A percentile compares a stretch with the other conserved stretches of the same genome.
Conservation (phyloP, 768 basidiomycete genomes). For the Tricholoma matsutake region DNA sequence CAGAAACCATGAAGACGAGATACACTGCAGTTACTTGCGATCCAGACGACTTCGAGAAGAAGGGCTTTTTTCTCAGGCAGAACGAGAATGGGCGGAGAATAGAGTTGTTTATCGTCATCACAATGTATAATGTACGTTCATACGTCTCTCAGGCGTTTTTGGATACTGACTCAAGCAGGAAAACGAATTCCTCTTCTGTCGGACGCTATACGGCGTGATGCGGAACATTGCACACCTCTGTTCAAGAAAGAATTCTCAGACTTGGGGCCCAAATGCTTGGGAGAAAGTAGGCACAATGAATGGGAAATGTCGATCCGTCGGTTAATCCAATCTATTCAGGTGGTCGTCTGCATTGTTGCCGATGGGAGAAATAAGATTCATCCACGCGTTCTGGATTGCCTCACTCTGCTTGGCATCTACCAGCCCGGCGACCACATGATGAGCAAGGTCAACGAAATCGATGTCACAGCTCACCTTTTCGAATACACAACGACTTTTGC, state of each 20-base stretch:
- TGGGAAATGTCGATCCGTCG: background rate
- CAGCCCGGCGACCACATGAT: constrained; percentile 53
- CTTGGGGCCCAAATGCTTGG: constrained; percentile 97
- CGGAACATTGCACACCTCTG: constrained; percentile 78
- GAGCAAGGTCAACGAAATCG: constrained; percentile 65
- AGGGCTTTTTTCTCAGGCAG: constrained; percentile 83
- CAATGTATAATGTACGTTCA: constrained; percentile 87
- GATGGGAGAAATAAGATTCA: constrained; percentile 84
- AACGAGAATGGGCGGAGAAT: constrained; percentile 76
- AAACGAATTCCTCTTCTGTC: constrained; percentile 86
- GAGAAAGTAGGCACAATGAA: constrained; percentile 61
- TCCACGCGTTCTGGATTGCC: constrained; percentile 80
- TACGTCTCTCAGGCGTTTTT: background rate
- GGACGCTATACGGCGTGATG: constrained; percentile 96
- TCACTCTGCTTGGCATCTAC: constrained; percentile 92
- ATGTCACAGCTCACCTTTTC: constrained; percentile 62
- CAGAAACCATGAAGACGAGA: constrained; percentile 70
- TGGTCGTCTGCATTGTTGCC: constrained; percentile 90
- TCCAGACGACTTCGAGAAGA: constrained; percentile 86
- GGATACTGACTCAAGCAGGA: constrained; percentile 46
- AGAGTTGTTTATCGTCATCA: constrained; percentile 91
- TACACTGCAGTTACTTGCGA: constrained; percentile 93
- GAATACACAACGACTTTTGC: constrained; percentile 86
- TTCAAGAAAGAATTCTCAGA: constrained; percentile 84
- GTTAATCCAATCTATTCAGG: constrained; percentile 38